phyloP scores from a whole-genome alignment of 768 basidiomycete species.

The Agrocybe pediades region DNA sequence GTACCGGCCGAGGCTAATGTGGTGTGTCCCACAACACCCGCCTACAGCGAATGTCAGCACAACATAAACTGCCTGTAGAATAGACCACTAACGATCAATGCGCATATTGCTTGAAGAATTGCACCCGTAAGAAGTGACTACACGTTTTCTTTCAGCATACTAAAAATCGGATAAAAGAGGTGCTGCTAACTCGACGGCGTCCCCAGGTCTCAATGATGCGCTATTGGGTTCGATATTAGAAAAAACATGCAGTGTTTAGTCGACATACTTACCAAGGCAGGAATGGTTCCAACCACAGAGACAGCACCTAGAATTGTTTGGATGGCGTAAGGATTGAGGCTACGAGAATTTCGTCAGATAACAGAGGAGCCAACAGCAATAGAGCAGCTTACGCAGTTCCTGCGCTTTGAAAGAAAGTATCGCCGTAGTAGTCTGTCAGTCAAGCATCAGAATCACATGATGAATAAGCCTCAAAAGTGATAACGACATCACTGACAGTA shows the following conservation, averaged over 20 bases:
- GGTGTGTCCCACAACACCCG: conserved; percentile 73
- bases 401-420: conserved; percentile 78
- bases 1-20: conserved; percentile 58
- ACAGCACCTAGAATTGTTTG: conserved; percentile 77
- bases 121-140: conserved; percentile 71
- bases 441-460: no score
- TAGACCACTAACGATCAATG: conserved; percentile 51
- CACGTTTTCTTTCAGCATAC: background rate
- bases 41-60: conserved; percentile 32
- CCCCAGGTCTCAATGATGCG: conserved; percentile 74
- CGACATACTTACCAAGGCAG: no score
- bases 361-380: background rate
- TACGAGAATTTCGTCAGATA: conserved; percentile 20
- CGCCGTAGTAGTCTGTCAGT: conserved; percentile 71
- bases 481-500: conserved; percentile 51
- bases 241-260: no score
- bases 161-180: background rate
- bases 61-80: background rate
- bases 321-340: conserved; percentile 72
- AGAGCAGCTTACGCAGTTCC: conserved; percentile 51
- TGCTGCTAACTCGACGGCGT: conserved; percentile 54
- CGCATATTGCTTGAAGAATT: conserved; percentile 57
- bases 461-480: background rate
- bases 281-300: conserved; percentile 71
- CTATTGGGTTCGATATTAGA: no score